Evolutionary conservation across 371 early-diverging fungal genomes (phyloP), one percentile per base, ranked within the genome.

Genomic region (Chytridium lagenaria): DNA sequence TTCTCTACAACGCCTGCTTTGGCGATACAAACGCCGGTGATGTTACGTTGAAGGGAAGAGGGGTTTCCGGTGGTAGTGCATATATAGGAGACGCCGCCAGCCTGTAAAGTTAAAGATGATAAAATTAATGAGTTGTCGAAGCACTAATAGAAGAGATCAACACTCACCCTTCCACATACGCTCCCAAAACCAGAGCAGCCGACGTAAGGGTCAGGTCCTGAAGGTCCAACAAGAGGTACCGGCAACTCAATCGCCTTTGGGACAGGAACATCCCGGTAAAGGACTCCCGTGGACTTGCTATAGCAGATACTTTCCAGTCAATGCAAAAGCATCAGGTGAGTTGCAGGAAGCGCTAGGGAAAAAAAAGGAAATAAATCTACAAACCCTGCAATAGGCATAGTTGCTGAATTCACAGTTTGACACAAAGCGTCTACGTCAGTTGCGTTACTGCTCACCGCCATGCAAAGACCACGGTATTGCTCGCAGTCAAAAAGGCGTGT

Each of bases 401-500:
- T 26, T 23, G 5, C 5, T 5, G 55, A 52, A 26, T 52, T 52
- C 12, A 52, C 55, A 5, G 55, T 52, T 23, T 52, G 55, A 26
- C 55, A 52, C 55, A 52, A 26, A 5, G 55, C 55, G 5, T 52
- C 55, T 5, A 52, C 26, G 26, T 12, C 26, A 5, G 55, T 52
- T 5, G n/a, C 5, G 55, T 52, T 52, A 5, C 55, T 52, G 55
- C n/a, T 5, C 12, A 26, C 55, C 5, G n/a, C 55, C 5, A 52
- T 7, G 26, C 55, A 52, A 26, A 52, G 55, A 26, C 26, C 23
- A 7, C 55, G 55, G 23, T 52, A 52, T 23, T 52, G 55, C 12
- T 52, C 55, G 23, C 55, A 52, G 26, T 52, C 55, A 52, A 52
- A 52, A 5, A 52, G 55, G n/a, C n/a, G n/a, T n/a, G n/a, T n/a